Evolutionary conservation across 2,329 filamentous ascomycete species (phyloP).

Genomic region (Cercospora sp.): DNA sequence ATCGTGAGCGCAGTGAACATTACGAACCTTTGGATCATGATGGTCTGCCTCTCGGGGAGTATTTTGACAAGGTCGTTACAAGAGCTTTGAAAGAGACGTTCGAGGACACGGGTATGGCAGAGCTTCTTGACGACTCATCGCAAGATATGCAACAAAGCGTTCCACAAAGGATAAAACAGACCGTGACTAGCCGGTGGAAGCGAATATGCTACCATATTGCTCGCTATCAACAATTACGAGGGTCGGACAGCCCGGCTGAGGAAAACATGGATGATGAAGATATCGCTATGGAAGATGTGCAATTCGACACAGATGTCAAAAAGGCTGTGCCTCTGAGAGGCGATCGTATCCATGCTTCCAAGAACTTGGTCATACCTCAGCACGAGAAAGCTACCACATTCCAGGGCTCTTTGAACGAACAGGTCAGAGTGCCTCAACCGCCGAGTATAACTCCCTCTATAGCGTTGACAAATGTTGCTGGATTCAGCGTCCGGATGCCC

Average conservation of each 20-base stretch:
- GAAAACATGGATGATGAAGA: background rate
- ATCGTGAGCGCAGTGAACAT: background rate
- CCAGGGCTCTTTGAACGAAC: background rate
- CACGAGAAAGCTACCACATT: background rate
- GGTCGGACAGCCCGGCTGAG: background rate
- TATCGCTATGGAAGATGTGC: background rate
- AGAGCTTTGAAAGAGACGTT: background rate
- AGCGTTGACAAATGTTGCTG: background rate
- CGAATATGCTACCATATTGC: background rate
- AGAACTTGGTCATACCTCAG: background rate
- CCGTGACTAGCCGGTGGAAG: background rate
- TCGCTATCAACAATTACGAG: background rate
- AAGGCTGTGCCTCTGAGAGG: background rate
- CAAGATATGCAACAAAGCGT: background rate
- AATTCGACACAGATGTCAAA: background rate
- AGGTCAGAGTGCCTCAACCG: background rate
- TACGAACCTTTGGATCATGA: background rate
- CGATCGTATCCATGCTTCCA: background rate
- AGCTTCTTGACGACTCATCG: background rate
- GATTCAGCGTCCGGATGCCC: background rate
- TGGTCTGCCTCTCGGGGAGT: background rate
- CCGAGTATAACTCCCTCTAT: background rate
- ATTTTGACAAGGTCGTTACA: background rate
- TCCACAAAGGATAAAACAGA: background rate
- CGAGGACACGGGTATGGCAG: background rate